A percentile compares a stretch with the other conserved stretches of the same genome.
These are phyloP conservation scores for Escallonia herrerae DNA, from an alignment of 129 eudicot genomes.

Conservation along the genomic window DNA sequence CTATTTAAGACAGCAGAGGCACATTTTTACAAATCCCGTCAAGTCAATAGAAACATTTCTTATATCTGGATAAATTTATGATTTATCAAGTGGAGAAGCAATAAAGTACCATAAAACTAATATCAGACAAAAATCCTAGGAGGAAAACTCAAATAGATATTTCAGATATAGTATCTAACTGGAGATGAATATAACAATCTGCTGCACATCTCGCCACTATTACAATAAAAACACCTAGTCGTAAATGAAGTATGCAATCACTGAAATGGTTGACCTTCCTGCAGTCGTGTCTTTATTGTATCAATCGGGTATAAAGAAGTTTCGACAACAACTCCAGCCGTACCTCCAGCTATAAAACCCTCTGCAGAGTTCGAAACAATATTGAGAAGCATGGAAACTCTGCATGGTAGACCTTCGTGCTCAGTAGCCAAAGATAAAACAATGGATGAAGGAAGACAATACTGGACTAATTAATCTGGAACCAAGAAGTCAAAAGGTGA, in stretches of 20 bases:
- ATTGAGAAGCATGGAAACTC: constrained; percentile 8
- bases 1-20: background rate
- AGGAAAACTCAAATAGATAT: too few relatives aligned
- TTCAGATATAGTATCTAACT: too few relatives aligned
- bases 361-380: constrained; percentile 41
- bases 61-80: too few relatives aligned
- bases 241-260: background rate
- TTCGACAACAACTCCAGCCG: constrained; percentile 97
- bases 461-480: background rate
- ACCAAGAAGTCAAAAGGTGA: background rate
- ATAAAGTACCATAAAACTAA: too few relatives aligned
- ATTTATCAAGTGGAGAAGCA: too few relatives aligned
- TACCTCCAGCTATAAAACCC: constrained; percentile 95
- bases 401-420: background rate
- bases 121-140: too few relatives aligned
- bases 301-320: constrained; percentile 95
- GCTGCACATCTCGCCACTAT: too few relatives aligned
- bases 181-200: too few relatives aligned
- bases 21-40: background rate
- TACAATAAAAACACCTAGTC: too few relatives aligned
- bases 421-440: background rate
- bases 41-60: too few relatives aligned
- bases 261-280: constrained; percentile 42
- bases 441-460: background rate
- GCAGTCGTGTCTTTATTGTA: constrained; percentile 91